A percentile compares a stretch with the other conserved stretches of the same genome.
These are phyloP conservation scores for Cenchrus fungigraminus DNA, from an alignment of 176 grass and related monocot genomes.

Conservation along the genomic window DNA sequence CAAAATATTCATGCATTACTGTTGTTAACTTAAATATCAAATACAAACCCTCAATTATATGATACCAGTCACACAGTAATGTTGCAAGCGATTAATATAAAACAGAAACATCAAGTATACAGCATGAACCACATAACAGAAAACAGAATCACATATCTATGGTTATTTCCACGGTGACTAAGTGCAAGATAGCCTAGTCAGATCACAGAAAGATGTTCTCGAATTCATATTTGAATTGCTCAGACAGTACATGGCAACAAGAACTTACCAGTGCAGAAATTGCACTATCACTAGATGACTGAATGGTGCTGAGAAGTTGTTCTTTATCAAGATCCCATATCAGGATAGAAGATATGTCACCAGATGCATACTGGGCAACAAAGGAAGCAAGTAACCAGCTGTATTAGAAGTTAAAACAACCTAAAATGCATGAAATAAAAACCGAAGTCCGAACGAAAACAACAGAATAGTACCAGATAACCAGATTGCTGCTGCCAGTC, in stretches of 20 bases:
- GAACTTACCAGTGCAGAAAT: slow-evolving; percentile 83
- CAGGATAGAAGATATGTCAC: slow-evolving; percentile 72
- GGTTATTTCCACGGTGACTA: no score
- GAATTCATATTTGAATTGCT: no score
- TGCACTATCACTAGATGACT: slow-evolving; percentile 60
- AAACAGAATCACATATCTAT: no score
- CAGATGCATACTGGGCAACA: slow-evolving; percentile 74
- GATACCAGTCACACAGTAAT: slow-evolving; percentile 1
- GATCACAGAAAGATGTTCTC: no score
- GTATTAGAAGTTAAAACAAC: slow-evolving; percentile 22
- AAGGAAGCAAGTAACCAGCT: slow-evolving; percentile 3
- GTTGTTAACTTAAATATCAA: not conserved
- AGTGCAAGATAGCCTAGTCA: no score
- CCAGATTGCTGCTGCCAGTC: slow-evolving; percentile 99
- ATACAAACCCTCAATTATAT: slow-evolving; percentile 30
- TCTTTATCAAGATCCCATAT: slow-evolving; percentile 98
- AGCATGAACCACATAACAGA: not conserved
- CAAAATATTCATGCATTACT: no score
- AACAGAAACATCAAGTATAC: slow-evolving; percentile 30
- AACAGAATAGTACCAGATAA: slow-evolving; percentile 64
- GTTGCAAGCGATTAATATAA: slow-evolving; percentile 15
- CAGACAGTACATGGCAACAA: slow-evolving; percentile 20
- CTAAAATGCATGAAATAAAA: slow-evolving; percentile 7
- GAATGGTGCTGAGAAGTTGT: slow-evolving; percentile 71
- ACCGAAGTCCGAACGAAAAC: no score